Evolutionary conservation across 352 stramenopile species (phyloP), one percentile per base, ranked within the genome.

Genomic region (Phytophthora citrophthora): DNA sequence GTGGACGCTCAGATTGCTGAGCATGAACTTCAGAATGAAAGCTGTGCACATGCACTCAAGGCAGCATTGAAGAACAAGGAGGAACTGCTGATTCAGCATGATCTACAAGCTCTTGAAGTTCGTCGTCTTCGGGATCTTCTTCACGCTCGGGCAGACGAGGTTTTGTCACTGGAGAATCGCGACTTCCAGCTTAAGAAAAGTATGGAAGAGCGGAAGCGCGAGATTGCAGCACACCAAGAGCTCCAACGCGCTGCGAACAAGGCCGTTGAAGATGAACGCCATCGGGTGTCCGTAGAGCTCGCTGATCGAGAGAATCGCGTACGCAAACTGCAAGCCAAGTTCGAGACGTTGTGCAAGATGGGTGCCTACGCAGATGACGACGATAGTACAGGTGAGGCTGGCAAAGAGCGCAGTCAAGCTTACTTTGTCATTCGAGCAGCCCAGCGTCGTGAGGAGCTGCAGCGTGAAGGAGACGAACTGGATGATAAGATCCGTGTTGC

Each of bases 351-450:
- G 16, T 92, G 85, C 59, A 94, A 91, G 51, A 87, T 87, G 58
- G 83, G 81, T 49, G 81, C 73, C 10, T 93, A 85, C 41, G 84
- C 79, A 13, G 71, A 74, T 29, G 86, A 79, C 16, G 71, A 58
- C 15, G 83, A 90, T 29, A 88, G 90, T 60, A 75, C 83, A 29
- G 88, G 87, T 29, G 86, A 96, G 62, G 65, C 53, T 40, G 60
- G 60, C 38, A 65, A 70, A 23, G 83, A 92, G 54, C 81, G 88
- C 32, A 98, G 88, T 38, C 95, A 98, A 66, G 94, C 95, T 12
- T 98, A 98, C 58, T 98, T 97, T 71, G 83, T 99, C 9, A 99
- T 99, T 68, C 82, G 95, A 57, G 94, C 94, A n/a, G 96, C 96
- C 1, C 95, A 99, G 68, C 89, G 88, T 61, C 88, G 94, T 29